Evolutionary conservation across 2,329 filamentous ascomycete species (phyloP).

Genomic region (Plenodomus biglobosus): DNA sequence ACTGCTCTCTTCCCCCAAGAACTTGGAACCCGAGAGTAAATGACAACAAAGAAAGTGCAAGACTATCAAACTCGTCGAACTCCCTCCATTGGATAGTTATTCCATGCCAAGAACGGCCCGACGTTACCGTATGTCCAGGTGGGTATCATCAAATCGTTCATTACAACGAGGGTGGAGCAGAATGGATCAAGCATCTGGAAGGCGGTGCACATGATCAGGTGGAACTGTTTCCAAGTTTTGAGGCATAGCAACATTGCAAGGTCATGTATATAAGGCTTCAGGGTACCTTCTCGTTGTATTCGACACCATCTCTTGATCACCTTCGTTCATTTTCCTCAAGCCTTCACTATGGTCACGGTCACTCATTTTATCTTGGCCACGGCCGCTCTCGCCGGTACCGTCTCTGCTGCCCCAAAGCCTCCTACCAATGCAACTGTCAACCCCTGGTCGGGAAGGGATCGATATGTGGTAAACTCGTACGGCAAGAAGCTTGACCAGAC

Average conservation of each 20-base stretch:
- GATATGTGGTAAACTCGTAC: conserved; percentile 25
- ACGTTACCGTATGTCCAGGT: conserved; percentile 15
- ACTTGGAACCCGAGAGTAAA: conserved; percentile 2
- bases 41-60: neutral
- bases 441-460: conserved; percentile 27
- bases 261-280: conserved; percentile 10
- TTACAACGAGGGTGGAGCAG: neutral
- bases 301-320: conserved; percentile 2
- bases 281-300: conserved; percentile 7
- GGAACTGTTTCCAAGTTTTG: neutral
- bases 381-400: conserved; percentile 19
- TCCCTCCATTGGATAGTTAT: neutral
- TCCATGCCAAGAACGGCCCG: conserved; percentile 10
- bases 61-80: neutral
- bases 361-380: conserved; percentile 26
- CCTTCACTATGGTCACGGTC: conserved; percentile 28
- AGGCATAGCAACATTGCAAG: neutral
- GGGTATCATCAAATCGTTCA: neutral
- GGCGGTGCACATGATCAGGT: conserved; percentile 4
- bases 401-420: conserved; percentile 16
- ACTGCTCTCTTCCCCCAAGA: conserved; percentile 10
- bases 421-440: conserved; percentile 16
- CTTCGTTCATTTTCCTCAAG: conserved; percentile 1
- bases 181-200: conserved; percentile 7
- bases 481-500: conserved; percentile 32